Evolutionary conservation across 768 basidiomycete species (phyloP), one percentile per base, ranked within the genome.

Genomic region (Clathrus columnatus): DNA sequence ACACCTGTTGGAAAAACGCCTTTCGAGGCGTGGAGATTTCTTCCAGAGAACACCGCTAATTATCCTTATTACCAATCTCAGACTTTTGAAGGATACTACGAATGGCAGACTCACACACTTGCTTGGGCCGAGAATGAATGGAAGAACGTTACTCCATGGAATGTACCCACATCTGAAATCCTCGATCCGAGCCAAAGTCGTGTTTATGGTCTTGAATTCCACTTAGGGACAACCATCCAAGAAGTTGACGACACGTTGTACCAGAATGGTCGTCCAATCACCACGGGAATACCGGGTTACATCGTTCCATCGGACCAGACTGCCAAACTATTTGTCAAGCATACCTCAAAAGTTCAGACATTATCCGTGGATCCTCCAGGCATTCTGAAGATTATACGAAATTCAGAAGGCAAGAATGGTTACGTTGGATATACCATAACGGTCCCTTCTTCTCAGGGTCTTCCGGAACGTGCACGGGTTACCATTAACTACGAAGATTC

Each of bases 21-120:
- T n/a, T 65, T 81, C 18, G 80, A 81, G 64, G 80, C 79, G 23
- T 81, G 79, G 79, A 69, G 79, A 28, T 80, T 80, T 63, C 73
- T 81, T 50, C 71, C 74, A 2, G 79, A 80, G 52, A 70, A 72
- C 20, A 79, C 77, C 0, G 66, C 71, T 2, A 69, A 65, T 0
- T 59, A 72, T 0, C 75, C 76, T 1, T 75, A 67, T 56, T 81
- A 81, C 60, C 79, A 80, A 59, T 79, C 78, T 1, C 80, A 81
- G 61, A 81, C 80, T 0, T 81, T 81, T 60, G 80, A 81, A 60
- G 80, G 73, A 0, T 62, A 80, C 14, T 79, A 79, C 65, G 80
- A 80, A 68, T 80, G 80, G 79, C 75, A 77, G 60, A 79, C 79
- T 63, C 80, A 80, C 54, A 80, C 78, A 3, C 64, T 78, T 20